These are phyloP conservation scores for Lyophyllum shimeji DNA, from an alignment of 768 basidiomycete genomes.

Conservation along the genomic window DNA sequence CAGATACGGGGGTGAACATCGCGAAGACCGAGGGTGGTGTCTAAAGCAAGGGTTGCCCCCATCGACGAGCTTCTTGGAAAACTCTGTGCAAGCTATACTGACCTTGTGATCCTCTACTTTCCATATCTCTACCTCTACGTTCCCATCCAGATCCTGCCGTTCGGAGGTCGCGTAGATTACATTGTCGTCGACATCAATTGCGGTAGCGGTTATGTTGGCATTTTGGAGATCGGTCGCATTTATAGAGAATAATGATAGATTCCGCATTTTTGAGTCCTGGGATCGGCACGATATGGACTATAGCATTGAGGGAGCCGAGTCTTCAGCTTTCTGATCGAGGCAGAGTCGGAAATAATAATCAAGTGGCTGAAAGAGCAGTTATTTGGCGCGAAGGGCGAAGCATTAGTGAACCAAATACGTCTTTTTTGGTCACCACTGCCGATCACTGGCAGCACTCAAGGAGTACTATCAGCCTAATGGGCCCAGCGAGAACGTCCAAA, in stretches of 20 bases:
- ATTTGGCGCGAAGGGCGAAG: slow-evolving; percentile 7
- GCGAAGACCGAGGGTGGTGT: slow-evolving; percentile 27
- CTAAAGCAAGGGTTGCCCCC: not conserved
- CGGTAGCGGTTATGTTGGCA: slow-evolving; percentile 42
- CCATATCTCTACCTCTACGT: slow-evolving; percentile 62
- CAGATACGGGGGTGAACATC: slow-evolving; percentile 33
- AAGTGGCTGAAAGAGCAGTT: slow-evolving; percentile 15
- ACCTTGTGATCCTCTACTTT: slow-evolving; percentile 29
- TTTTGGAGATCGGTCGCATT: slow-evolving; percentile 24
- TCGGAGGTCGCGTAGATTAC: slow-evolving; percentile 60
- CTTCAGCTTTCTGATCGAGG: not conserved
- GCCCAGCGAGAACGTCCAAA: slow-evolving; percentile 17
- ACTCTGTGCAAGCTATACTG: slow-evolving; percentile 4
- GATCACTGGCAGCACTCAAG: no score
- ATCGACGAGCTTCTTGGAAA: slow-evolving; percentile 4
- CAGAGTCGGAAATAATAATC: not conserved
- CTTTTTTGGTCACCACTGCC: slow-evolving; percentile 3
- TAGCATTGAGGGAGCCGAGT: slow-evolving; percentile 1
- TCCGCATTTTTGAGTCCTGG: slow-evolving; percentile 45
- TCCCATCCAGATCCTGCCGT: slow-evolving; percentile 39
- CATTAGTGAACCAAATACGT: slow-evolving; percentile 10
- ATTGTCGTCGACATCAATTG: slow-evolving; percentile 67
- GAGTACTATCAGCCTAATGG: slow-evolving; percentile 17
- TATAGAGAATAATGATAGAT: slow-evolving; percentile 46
- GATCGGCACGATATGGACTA: slow-evolving; percentile 2